Percentiles rank a stretch among this genome's conserved stretches.
Evolutionary conservation across 1,284 basidiomycete species (phyloP).

Genomic region (Apiotrichum akiyoshidainum): DNA sequence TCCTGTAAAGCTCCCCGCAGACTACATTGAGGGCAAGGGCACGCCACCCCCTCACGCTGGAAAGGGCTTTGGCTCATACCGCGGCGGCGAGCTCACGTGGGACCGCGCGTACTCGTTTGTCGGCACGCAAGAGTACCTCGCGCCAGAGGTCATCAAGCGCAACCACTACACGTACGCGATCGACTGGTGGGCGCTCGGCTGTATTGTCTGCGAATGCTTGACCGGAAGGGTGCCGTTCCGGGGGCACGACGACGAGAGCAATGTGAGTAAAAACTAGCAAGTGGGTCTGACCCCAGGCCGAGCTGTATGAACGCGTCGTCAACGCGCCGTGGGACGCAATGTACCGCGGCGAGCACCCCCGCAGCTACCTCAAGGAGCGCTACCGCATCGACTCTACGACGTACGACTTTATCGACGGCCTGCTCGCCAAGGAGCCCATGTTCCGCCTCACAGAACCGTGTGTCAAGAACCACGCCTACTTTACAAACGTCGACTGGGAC

Average conservation of each 20-base stretch:
- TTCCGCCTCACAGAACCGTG: conserved; percentile 78
- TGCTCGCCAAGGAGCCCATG: conserved; percentile 86
- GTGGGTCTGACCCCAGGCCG: conserved; percentile 7
- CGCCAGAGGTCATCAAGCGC: conserved; percentile 89
- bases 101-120: conserved; percentile 29
- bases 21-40: conserved; percentile 25
- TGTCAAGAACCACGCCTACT: conserved; percentile 92
- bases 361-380: conserved; percentile 15
- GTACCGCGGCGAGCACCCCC: conserved; percentile 24
- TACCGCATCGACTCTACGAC: conserved; percentile 82
- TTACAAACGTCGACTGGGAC: conserved; percentile 71
- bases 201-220: conserved; percentile 90
- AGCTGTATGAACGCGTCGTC: conserved; percentile 24
- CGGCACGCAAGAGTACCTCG: conserved; percentile 82
- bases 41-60: conserved; percentile 18
- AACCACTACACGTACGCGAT: conserved; percentile 88
- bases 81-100: conserved; percentile 24
- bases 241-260: conserved; percentile 21
- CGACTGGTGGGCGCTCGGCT: conserved; percentile 97
- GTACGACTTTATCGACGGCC: conserved; percentile 86
- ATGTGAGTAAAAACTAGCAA: conserved; percentile 4
- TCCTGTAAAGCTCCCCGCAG: conserved; percentile 27
- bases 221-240: conserved; percentile 42
- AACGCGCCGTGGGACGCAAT: conserved; percentile 41
- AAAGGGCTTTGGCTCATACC: conserved; percentile 24